Conservation (phyloP, 495 filamentous ascomycete genomes). For the Daldinia decipiens region DNA sequence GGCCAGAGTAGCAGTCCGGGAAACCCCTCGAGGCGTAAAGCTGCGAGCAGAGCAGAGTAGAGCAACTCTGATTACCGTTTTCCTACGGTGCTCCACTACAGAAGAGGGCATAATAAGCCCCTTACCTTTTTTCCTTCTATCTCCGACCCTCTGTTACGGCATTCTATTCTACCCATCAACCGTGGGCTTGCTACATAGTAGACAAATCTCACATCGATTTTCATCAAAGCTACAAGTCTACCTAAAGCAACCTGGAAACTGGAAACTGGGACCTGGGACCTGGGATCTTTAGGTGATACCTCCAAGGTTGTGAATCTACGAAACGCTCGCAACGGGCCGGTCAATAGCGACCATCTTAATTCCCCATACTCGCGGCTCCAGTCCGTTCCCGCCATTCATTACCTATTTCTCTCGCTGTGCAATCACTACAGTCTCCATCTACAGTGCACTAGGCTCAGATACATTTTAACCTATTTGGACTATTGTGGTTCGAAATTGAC, state of each 20-base stretch:
- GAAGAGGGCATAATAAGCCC: constrained; percentile 27
- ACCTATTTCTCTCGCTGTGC: constrained; percentile 25
- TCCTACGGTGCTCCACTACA: constrained; percentile 34
- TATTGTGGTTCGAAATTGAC: constrained; percentile 46
- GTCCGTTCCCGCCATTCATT: constrained; percentile 37
- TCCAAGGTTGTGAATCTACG: constrained; percentile 28
- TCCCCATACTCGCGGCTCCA: constrained; percentile 44
- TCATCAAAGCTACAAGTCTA: constrained; percentile 22
- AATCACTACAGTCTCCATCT: constrained; percentile 1
- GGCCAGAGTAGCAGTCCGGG: constrained; percentile 44
- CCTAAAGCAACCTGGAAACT: constrained; percentile 5
- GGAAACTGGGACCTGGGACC: constrained; percentile 5
- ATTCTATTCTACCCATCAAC: constrained; percentile 30
- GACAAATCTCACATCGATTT: constrained; percentile 24
- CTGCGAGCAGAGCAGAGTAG: constrained; percentile 26
- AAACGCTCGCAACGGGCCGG: constrained; percentile 43
- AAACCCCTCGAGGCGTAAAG: constrained; percentile 42
- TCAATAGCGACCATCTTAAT: constrained; percentile 45
- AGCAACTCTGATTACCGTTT: constrained; percentile 28
- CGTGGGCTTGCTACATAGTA: constrained; percentile 24
- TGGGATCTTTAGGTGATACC: constrained; percentile 28
- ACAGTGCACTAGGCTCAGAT: constrained; percentile 17
- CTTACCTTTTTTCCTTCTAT: constrained; percentile 34
- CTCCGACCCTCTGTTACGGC: constrained; percentile 28
- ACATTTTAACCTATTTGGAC: constrained; percentile 36